phyloP scores from a whole-genome alignment of 1,284 basidiomycete species.

The Cutaneotrichosporon curvatum region DNA sequence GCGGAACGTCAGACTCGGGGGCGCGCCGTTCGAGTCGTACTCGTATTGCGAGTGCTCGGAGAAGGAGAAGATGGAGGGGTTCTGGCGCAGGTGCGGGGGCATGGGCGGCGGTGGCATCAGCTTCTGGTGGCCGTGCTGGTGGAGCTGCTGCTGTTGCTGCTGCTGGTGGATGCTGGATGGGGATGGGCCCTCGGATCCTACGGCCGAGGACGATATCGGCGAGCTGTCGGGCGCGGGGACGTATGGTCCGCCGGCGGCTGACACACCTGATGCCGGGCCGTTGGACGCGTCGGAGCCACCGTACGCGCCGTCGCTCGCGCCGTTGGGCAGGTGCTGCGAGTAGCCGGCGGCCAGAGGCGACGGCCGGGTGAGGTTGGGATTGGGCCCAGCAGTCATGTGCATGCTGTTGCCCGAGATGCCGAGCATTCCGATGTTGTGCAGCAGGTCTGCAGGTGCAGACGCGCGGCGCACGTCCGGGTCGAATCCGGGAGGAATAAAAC shows the following conservation, averaged over 20 bases:
- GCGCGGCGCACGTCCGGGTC: conserved; percentile 25
- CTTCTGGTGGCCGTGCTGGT: neutral
- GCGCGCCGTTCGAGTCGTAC: neutral
- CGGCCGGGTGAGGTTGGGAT: conserved; percentile 2
- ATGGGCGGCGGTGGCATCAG: conserved; percentile 14
- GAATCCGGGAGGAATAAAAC: conserved; percentile 17
- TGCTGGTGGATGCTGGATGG: conserved; percentile 5
- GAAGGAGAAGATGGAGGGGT: neutral
- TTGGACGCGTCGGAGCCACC: conserved; percentile 1
- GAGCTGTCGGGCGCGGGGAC: conserved; percentile 7
- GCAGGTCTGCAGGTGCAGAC: conserved; percentile 24
- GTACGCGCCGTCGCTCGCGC: neutral
- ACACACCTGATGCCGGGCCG: neutral
- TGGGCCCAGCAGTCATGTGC: neutral
- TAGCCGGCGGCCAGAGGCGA: conserved; percentile 8
- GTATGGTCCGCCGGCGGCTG: conserved; percentile 11
- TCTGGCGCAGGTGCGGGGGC: neutral
- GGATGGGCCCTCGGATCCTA: conserved; percentile 11
- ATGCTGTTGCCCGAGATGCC: conserved; percentile 17
- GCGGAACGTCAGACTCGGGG: neutral
- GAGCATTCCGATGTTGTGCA: conserved; percentile 25
- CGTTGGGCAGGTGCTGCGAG: neutral
- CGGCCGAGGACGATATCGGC: neutral
- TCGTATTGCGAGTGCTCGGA: neutral
- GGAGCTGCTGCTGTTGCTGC: neutral